Percentiles rank a stretch among this genome's conserved stretches.
Conservation (phyloP, 495 filamentous ascomycete genomes). For the Aspergillus sclerotioniger region DNA sequence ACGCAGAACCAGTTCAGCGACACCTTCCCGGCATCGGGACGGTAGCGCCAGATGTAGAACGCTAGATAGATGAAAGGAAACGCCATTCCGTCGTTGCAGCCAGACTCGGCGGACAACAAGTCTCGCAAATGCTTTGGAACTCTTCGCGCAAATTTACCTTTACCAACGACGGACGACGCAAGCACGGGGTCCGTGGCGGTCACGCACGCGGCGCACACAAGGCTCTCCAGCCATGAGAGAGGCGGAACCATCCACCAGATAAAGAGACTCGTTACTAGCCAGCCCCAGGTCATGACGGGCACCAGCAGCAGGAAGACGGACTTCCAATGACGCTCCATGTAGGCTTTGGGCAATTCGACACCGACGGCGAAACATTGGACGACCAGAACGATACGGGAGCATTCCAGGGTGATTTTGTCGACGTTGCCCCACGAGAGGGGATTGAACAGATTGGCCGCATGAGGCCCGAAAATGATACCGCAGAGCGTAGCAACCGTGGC, state of each 20-base stretch:
- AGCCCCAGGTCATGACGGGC: conserved; percentile 97
- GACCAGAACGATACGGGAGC: conserved; percentile 94
- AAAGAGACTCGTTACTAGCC: conserved; percentile 91
- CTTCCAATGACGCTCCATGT: conserved; percentile 98
- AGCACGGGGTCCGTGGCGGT: conserved; percentile 98
- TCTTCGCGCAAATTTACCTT: conserved; percentile 96
- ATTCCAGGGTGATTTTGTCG: conserved; percentile 95
- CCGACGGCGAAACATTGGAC: conserved; percentile 99
- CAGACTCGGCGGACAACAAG: conserved; percentile 92
- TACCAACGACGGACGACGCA: conserved; percentile 96
- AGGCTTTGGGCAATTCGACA: conserved; percentile 93
- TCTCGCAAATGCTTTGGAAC: conserved; percentile 97
- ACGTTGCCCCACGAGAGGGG: conserved; percentile 85
- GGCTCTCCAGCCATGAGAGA: conserved; percentile 83
- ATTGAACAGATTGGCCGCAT: conserved; percentile 88
- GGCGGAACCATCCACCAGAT: conserved; percentile 91
- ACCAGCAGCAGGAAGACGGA: conserved; percentile 85
- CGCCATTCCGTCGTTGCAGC: conserved; percentile 99
- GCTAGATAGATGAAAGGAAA: conserved; percentile 97
- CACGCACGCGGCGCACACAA: conserved; percentile 86
- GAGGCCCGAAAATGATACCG: conserved; percentile 95
- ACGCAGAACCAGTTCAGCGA: conserved; percentile 85
- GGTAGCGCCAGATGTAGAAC: conserved; percentile 81
- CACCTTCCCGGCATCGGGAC: conserved; percentile 63
- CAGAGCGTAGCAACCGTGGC: conserved; percentile 95